Percentiles rank a stretch among this genome's conserved stretches.
Evolutionary conservation across 75 land plant genomes (phyloP).

Genomic region (Adiantum capillusveneris): DNA sequence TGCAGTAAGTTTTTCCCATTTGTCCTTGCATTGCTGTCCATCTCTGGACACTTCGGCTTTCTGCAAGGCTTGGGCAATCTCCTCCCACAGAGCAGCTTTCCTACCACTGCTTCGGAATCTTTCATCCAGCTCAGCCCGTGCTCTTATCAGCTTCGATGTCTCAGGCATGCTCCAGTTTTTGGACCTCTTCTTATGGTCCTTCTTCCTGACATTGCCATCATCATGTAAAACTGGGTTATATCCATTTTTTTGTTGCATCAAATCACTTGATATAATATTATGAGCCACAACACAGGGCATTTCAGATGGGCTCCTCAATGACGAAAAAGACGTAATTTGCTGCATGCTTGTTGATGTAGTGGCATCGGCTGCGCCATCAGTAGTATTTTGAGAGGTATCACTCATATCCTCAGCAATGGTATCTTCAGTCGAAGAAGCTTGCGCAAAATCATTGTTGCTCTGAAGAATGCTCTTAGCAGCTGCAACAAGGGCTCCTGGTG

Average conservation of each 20-base stretch:
- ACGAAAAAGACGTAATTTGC: too few relatives aligned
- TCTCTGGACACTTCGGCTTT: constrained; percentile 23
- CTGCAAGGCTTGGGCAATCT: constrained; percentile 34
- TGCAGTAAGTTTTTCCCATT: constrained; percentile 27
- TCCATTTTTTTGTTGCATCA: neutral
- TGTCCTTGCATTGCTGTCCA: constrained; percentile 44
- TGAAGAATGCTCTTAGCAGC: too few relatives aligned
- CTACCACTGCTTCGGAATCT: constrained; percentile 34
- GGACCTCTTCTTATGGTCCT: constrained; percentile 33
- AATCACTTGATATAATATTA: neutral
- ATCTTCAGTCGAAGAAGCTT: too few relatives aligned
- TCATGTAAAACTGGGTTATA: neutral
- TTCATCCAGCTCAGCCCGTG: constrained; percentile 31
- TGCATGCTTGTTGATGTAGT: too few relatives aligned
- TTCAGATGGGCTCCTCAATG: too few relatives aligned
- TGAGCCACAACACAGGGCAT: neutral
- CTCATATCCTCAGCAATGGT: too few relatives aligned
- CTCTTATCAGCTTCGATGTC: constrained; percentile 29
- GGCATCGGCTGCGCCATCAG: too few relatives aligned
- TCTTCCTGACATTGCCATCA: constrained; percentile 6
- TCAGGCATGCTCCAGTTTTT: constrained; percentile 46
- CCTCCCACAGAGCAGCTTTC: constrained; percentile 48
- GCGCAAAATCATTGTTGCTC: too few relatives aligned
- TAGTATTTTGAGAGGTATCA: too few relatives aligned
- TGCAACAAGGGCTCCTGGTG: too few relatives aligned